phyloP scores from a whole-genome alignment of 805 yeast genomes.

The Candida nemodendra region DNA sequence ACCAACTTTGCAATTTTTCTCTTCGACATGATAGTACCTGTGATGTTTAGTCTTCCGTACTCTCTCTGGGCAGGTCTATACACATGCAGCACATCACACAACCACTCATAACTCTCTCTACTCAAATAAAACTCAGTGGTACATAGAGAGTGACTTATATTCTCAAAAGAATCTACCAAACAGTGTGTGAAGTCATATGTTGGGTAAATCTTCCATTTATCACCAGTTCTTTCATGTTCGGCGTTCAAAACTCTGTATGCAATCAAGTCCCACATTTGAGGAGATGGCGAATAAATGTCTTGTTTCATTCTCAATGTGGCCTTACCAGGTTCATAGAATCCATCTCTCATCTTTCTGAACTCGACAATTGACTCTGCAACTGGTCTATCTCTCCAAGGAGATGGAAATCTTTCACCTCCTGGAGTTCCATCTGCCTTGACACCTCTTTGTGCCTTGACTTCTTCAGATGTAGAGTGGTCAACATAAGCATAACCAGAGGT shows the following conservation, averaged over 20 bases:
- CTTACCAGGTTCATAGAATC: slow-evolving; percentile 82
- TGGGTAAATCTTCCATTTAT: slow-evolving; percentile 96
- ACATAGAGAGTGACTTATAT: slow-evolving; percentile 93
- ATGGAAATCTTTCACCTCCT: slow-evolving; percentile 89
- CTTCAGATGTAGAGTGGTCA: slow-evolving; percentile 90
- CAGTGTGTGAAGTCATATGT: slow-evolving; percentile 99
- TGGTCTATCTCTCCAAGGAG: slow-evolving; percentile 69
- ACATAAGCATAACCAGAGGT: slow-evolving; percentile 75
- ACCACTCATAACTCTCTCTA: slow-evolving; percentile 97
- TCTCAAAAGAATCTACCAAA: slow-evolving; percentile 95
- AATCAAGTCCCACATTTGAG: slow-evolving; percentile 99
- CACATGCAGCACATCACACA: slow-evolving; percentile 91
- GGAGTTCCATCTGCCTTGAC: slow-evolving; percentile 86
- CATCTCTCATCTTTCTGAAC: slow-evolving; percentile 91
- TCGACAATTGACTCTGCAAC: slow-evolving; percentile 73
- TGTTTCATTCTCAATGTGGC: slow-evolving; percentile 97
- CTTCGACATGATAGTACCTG: slow-evolving; percentile 93
- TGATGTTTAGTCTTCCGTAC: slow-evolving; percentile 91
- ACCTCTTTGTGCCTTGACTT: slow-evolving; percentile 89
- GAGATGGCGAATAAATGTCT: slow-evolving; percentile 84
- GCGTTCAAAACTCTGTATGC: slow-evolving; percentile 94
- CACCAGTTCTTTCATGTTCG: slow-evolving; percentile 94
- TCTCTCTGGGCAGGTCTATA: slow-evolving; percentile 99
- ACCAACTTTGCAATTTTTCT: slow-evolving; percentile 94
- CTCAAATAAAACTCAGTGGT: slow-evolving; percentile 92